A percentile compares a stretch with the other conserved stretches of the same genome.
phyloP scores from a whole-genome alignment of 108 stramenopile genomes.

The Cyclostephanos tholiformis region DNA sequence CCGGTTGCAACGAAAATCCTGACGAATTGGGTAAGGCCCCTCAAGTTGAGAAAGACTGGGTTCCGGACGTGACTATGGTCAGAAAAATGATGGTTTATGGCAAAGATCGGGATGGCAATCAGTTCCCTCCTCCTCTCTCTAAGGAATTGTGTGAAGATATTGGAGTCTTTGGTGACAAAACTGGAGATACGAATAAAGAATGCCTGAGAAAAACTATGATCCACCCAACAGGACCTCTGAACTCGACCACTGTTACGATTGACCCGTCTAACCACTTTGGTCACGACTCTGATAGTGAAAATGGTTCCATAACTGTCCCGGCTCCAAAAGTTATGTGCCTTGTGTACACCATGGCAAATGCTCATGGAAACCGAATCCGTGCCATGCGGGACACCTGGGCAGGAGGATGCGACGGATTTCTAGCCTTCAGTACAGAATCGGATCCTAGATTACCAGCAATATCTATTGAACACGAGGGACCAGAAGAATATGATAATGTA shows the following conservation, averaged over 20 bases:
- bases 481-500: conserved; percentile 77
- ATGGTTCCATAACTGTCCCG: conserved; percentile 25
- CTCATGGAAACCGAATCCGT: conserved; percentile 61
- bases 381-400: conserved; percentile 72
- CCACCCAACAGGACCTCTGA: conserved; percentile 37
- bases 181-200: conserved; percentile 52
- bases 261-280: conserved; percentile 45
- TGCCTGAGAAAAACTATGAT: conserved; percentile 38
- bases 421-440: conserved; percentile 79
- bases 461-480: conserved; percentile 61
- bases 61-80: conserved; percentile 77
- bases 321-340: conserved; percentile 71
- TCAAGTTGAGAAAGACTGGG: conserved; percentile 45
- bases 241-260: conserved; percentile 44
- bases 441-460: conserved; percentile 58
- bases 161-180: conserved; percentile 44
- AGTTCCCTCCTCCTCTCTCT: conserved; percentile 67
- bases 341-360: conserved; percentile 74
- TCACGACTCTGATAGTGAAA: conserved; percentile 6
- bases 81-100: conserved; percentile 61
- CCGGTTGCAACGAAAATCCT: conserved; percentile 56
- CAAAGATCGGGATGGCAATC: conserved; percentile 64
- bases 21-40: conserved; percentile 42
- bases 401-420: conserved; percentile 88
- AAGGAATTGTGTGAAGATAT: conserved; percentile 65